Evolutionary conservation across 1,139 yeast genomes (phyloP).

Genomic region (Candida glucosophila): DNA sequence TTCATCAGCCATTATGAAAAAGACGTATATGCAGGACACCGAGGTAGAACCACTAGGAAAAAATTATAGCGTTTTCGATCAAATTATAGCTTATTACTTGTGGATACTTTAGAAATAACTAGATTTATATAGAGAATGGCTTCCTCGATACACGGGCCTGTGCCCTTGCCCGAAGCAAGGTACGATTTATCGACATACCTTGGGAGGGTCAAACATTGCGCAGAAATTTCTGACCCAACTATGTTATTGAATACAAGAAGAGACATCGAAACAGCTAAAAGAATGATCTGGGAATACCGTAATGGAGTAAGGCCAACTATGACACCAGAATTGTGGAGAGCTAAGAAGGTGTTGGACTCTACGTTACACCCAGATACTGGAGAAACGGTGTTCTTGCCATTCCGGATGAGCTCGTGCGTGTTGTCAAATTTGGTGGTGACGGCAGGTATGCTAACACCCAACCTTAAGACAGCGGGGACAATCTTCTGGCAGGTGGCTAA

Average conservation of each 20-base stretch:
- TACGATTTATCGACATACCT: constrained; percentile 75
- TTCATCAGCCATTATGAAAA: too few species aligned
- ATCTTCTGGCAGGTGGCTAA: constrained; percentile 96
- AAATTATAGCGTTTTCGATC: too few species aligned
- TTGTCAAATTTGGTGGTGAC: constrained; percentile 90
- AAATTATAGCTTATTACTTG: too few species aligned
- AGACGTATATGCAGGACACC: too few species aligned
- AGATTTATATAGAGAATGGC: too few species aligned
- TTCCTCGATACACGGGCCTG: constrained; percentile 75
- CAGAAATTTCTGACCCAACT: constrained; percentile 85
- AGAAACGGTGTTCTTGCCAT: constrained; percentile 82
- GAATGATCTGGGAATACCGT: constrained; percentile 60
- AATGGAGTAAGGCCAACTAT: constrained; percentile 55
- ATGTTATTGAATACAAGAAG: constrained; percentile 68
- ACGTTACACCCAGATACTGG: constrained; percentile 95
- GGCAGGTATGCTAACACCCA: constrained; percentile 95
- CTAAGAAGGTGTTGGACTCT: constrained; percentile 79
- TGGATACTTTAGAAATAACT: too few species aligned
- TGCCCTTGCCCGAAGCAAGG: constrained; percentile 68
- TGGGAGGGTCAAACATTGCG: constrained; percentile 93
- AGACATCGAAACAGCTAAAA: constrained; percentile 59
- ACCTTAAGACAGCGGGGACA: constrained; percentile 82
- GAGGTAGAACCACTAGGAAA: too few species aligned
- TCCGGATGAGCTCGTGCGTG: constrained; percentile 95
- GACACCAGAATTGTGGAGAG: constrained; percentile 83